Evolutionary conservation across 768 basidiomycete species (phyloP).

Genomic region (Cystobasidium tubakii): DNA sequence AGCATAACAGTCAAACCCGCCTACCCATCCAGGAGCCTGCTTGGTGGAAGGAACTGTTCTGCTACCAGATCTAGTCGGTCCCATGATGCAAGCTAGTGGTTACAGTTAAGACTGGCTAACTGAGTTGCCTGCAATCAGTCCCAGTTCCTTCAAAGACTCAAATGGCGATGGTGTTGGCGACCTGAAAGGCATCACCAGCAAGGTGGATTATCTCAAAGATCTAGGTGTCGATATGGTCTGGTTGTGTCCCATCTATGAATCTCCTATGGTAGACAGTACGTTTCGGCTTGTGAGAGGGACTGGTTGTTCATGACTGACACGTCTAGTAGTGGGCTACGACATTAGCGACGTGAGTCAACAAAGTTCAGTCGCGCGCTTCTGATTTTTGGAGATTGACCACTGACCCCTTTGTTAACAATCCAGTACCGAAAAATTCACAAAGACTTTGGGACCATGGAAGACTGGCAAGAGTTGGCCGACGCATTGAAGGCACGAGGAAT

Average conservation of each 20-base stretch:
- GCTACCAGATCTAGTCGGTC: neutral
- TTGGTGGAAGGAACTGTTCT: neutral
- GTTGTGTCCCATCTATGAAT: constrained; percentile 67
- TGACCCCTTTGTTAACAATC: no score
- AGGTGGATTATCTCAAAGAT: constrained; percentile 64
- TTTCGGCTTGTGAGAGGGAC: neutral
- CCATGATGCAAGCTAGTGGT: neutral
- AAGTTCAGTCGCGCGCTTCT: no score
- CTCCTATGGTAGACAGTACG: constrained; percentile 52
- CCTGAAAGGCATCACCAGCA: constrained; percentile 60
- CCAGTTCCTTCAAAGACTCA: constrained; percentile 62
- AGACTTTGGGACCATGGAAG: neutral
- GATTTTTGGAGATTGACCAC: no score
- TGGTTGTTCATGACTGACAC: neutral
- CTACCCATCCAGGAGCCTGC: neutral
- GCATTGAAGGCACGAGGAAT: neutral
- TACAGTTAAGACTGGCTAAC: neutral
- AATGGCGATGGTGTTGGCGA: constrained; percentile 68
- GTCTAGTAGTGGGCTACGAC: neutral
- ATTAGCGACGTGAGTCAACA: neutral
- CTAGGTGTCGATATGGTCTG: constrained; percentile 52
- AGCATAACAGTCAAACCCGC: neutral
- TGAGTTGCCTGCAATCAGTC: neutral
- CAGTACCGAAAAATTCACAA: constrained; percentile 1
- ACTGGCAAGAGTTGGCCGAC: neutral